Base-by-base conservation (phyloP, 164 flowering plant genomes). In the Stephania japonica region DNA sequence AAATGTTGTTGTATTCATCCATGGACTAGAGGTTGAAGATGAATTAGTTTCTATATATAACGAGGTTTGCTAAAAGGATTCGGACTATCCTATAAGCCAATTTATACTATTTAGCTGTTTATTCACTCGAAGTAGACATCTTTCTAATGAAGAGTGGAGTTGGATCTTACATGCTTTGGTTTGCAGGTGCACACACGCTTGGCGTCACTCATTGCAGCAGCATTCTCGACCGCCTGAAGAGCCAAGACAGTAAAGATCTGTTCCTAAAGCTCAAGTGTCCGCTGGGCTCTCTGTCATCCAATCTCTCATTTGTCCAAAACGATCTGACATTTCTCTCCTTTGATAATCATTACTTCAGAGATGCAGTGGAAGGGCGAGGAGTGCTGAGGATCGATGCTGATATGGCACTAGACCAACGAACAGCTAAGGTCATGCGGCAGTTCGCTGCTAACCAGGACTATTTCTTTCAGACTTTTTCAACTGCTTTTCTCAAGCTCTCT, bases 401-500 rank as follows among this genome's bases (percentile, higher is more conserved):
- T 12, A 72, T 88, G 73, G 62, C 85, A 1, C 43, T 18, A 9
- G 85, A 86, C 72, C 75, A 83, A 0, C 74, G 83, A 25, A 88
- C 89, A 4, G 81, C 83, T 27, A 82, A 70, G 1, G 56, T 80
- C 32, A 78, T 85, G 13, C 65, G 64, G 16, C 47, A 26, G 11
- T 88, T 88, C 49, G 82, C 86, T 0, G 13, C 1, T 0, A 53
- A 88, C 68, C 80, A 70, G 64, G 75, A 76, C 6, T 71, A 24
- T 2, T 88, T 86, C 76, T 85, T 84, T 42, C 32, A 24, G 27
- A 73, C 81, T 1, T 88, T 88, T 65, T 62, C 85, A 25, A 78
- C 91, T 38, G 89, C 88, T n/a, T 88, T 88, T 68, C 75, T 77
- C 5, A 88, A 85, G 70, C 84, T 88, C 6, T 79, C 91, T 6